These are phyloP conservation scores for Sanghuangporus baumii DNA, from an alignment of 1,284 basidiomycete genomes.

Conservation along the genomic window DNA sequence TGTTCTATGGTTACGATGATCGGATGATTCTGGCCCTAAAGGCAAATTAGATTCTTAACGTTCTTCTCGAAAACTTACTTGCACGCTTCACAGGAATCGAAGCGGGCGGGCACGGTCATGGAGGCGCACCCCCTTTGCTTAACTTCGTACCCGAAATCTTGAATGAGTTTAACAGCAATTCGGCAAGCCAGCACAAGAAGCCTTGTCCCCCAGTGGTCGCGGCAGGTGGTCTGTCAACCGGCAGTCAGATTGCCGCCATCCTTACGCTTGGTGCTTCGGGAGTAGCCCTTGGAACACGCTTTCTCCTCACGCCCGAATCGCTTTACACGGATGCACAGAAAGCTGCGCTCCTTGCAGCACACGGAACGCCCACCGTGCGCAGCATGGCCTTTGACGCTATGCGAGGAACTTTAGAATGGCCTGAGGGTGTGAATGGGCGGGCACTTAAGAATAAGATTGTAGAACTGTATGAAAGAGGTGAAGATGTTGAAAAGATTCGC, in stretches of 20 bases:
- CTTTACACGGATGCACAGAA: constrained; percentile 53
- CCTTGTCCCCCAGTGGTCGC: constrained; percentile 50
- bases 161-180: constrained; percentile 19
- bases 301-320: constrained; percentile 62
- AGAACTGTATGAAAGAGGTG: constrained; percentile 49
- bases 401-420: constrained; percentile 59
- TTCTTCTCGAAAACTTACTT: constrained; percentile 1
- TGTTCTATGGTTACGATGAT: neutral
- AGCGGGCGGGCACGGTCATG: constrained; percentile 67
- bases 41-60: neutral
- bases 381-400: constrained; percentile 63
- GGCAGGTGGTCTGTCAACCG: constrained; percentile 49
- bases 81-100: constrained; percentile 50
- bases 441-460: constrained; percentile 53
- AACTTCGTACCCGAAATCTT: constrained; percentile 55
- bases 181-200: neutral
- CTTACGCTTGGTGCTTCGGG: constrained; percentile 63
- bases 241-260: constrained; percentile 57
- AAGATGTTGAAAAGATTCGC: constrained; percentile 39
- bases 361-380: constrained; percentile 44
- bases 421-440: constrained; percentile 59
- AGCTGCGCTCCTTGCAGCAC: constrained; percentile 47
- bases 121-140: constrained; percentile 49
- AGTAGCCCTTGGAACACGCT: constrained; percentile 66
- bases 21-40: neutral